Evolutionary conservation across 2,329 filamentous ascomycete genomes (phyloP).

Genomic region (Alternaria consortialis): DNA sequence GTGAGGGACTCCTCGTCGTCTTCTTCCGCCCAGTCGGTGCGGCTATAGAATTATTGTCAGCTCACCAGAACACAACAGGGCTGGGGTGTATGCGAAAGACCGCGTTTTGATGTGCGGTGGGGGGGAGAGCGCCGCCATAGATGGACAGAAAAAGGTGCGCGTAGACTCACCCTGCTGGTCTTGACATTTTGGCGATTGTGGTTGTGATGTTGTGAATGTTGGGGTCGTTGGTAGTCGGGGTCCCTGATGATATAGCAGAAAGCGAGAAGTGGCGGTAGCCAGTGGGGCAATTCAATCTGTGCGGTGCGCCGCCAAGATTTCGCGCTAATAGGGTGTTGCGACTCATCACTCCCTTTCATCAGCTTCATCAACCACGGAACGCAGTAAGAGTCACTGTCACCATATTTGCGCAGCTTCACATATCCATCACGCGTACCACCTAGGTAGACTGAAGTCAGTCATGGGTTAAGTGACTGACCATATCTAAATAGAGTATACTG

Average conservation of each 20-base stretch:
- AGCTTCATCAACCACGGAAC: not conserved
- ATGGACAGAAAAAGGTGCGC: not conserved
- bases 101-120: not conserved
- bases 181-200: constrained; percentile 45
- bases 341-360: not conserved
- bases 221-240: constrained; percentile 8
- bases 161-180: constrained; percentile 47
- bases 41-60: constrained; percentile 50
- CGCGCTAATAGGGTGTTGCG: constrained; percentile 24
- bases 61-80: not conserved
- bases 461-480: not conserved
- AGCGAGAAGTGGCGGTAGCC: constrained; percentile 22
- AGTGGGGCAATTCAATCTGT: constrained; percentile 29
- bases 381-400: not conserved
- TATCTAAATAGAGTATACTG: not conserved
- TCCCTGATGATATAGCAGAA: constrained; percentile 14
- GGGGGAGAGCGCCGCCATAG: not conserved
- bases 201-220: constrained; percentile 16
- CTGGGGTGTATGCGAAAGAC: not conserved
- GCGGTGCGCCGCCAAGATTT: constrained; percentile 27
- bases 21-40: constrained; percentile 88
- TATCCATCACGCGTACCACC: not conserved
- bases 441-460: no score
- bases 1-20: constrained; percentile 79
- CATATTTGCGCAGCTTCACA: not conserved